Base-by-base conservation (phyloP, 2,329 filamentous ascomycete genomes). In the Harringtonia lauricola region DNA sequence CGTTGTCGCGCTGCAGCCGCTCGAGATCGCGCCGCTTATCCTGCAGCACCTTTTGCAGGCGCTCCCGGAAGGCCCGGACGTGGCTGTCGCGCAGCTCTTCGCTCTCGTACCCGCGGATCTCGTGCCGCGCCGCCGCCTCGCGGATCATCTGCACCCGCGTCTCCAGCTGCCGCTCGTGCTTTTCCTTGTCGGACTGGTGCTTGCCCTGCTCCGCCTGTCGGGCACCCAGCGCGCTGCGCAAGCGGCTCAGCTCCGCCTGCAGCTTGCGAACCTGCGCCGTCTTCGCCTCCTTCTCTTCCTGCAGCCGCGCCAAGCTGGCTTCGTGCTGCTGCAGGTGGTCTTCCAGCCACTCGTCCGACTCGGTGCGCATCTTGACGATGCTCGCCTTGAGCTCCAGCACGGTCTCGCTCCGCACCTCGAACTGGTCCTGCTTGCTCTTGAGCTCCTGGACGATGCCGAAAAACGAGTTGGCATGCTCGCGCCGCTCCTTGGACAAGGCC, bases 161-260 rank as follows among this genome's bases (percentile, higher is more conserved):
- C 52, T 77, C 69, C 4, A 95, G 59, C 51, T 95, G 85, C 4
- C 83, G 77, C 57, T 95, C 86, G 57, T 92, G 86, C 54, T 83
- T 86, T 49, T 86, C 82, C 64, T 90, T 88, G 57, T 95, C 83
- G 2, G 89, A 90, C 60, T 92, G 78, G 52, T 83, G 80, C 52
- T 82, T 86, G 36, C 90, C 90, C 53, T 79, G 72, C 52, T 88
- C 82, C 1, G 74, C 66, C 31, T 76, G 65, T 53, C 79, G 79
- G 19, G 57, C 52, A 1, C 72, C 71, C 35, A 76, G 59, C 5
- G 68, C 59, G 31, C 58, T 64, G 29, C 74, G 70, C 8, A 65
- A 62, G 4, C 60, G 49, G 2, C 59, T 57, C 13, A 78, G 58
- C 9, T 70, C 65, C 2, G 59, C 57, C 47, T 77, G 70, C n/a